A percentile compares a stretch with the other conserved stretches of the same genome.
Conservation (phyloP, 139 green algal genomes). For the Zygnema circumcarinatum region DNA sequence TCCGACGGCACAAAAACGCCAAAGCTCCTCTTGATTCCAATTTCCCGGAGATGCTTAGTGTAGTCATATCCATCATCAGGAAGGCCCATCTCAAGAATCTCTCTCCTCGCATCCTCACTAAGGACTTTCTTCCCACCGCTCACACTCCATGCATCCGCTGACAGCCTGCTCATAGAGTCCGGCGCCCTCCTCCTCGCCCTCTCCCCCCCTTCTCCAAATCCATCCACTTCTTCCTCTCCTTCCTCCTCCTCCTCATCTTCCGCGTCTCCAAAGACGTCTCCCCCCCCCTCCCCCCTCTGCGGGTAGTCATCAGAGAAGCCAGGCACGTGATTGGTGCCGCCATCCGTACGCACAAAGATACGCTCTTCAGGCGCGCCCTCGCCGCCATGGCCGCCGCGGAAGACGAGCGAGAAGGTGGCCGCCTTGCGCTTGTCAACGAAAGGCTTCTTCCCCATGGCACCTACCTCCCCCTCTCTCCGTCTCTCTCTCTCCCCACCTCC, state of each 20-base stretch:
- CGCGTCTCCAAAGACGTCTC: background rate
- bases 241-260: constrained; percentile 29
- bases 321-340: constrained; percentile 16
- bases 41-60: constrained; percentile 77
- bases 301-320: constrained; percentile 53
- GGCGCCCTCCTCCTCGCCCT: background rate
- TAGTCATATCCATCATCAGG: constrained; percentile 98
- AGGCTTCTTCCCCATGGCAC: constrained; percentile 46
- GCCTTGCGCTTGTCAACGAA: constrained; percentile 58
- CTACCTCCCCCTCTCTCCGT: too few species aligned
- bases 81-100: constrained; percentile 70
- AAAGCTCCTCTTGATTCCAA: constrained; percentile 15
- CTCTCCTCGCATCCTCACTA: constrained; percentile 10
- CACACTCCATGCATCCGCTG: background rate
- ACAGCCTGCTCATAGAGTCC: background rate
- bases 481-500: too few species aligned
- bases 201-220: background rate
- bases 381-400: constrained; percentile 15
- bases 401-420: constrained; percentile 54
- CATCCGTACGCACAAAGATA: constrained; percentile 47
- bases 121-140: background rate
- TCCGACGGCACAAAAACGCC: constrained; percentile 49
- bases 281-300: background rate
- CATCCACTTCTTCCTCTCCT: background rate
- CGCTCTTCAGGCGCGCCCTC: constrained; percentile 9